Base-by-base conservation (phyloP, 225 moss, liverwort and hornwort species). In the Polytrichum commune region DNA sequence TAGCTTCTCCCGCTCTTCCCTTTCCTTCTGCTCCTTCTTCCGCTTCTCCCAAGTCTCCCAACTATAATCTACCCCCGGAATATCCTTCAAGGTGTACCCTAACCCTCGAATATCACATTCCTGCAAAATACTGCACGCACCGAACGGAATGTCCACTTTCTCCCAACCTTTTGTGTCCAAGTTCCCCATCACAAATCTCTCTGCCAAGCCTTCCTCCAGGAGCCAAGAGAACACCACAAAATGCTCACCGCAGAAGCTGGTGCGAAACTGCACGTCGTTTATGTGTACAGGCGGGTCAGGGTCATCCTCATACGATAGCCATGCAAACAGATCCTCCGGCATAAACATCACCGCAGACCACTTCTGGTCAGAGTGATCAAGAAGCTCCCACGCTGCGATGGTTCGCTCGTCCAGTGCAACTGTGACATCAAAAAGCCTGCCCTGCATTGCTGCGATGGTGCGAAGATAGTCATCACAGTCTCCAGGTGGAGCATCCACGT, bases 191-290 rank as follows among this genome's bases (percentile, higher is more conserved):
- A 63, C 68, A 62, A 55, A 5, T 23, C 54, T 55, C 54, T 28
- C 63, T 54, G 63, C 75, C 68, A 28, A 27, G 19, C 55, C 68
- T 55, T 68, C 22, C 69, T 64, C 75, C 20, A 64, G 60, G 23
- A 18, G 32, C 54, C 32, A 55, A 23, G 68, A 8, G 29, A 68
- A 80, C 22, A 80, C 72, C 29, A 76, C 76, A 18, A 80, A 64
- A 29, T 58, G 54, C 80, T 76, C 72, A 20, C 53, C 23, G 53
- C 80, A 80, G 58, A 67, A 80, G 60, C 46, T 76, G 4, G 80
- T 65, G 18, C 13, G 68, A 64, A 76, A 64, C 62, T 75, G 63
- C 2, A 53, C 28, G 20, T 72, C 75, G 4, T 0, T n/a, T 9
- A 46, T 3, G 19, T 71, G 66, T 5, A 66, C 66, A 26, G 70